Evolutionary conservation across 176 grass and related monocot species (phyloP), one percentile per base, ranked within the genome.

Genomic region (Phoenix dactylifera): DNA sequence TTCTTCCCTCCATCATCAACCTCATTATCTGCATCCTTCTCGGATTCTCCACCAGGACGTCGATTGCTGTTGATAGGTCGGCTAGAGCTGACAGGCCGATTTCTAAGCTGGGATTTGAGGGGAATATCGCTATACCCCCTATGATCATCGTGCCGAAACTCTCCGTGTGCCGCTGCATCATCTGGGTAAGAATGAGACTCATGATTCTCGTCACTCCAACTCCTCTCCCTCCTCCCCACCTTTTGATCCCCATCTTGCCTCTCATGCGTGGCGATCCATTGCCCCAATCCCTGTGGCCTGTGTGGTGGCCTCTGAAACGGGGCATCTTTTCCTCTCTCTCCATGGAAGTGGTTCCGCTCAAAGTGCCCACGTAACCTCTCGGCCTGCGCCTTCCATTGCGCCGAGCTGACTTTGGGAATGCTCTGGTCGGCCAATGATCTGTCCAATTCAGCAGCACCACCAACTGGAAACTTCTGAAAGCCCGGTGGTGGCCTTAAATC

Each of bases 401-500:
- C 19, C 28, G 22, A 60, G 65, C 62, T 20, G 9, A 70, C 35
- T 39, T 65, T 49, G 51, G 20, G 49, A 51, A 14, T 35, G 14
- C 60, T n/a, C n/a, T 15, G 48, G 24, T 6, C 49, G 6, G 12
- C 48, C 3, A 49, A 65, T 65, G 15, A 15, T 1, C 22, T 51
- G 25, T 51, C 48, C 24, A 24, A 22, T 7, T 65, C 63, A 75
- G 7, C 15, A 50, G 54, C 19, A 22, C 15, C 20, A 7, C 15
- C 63, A 9, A n/a, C 55, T 18, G 5, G 53, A 3, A 55, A n/a
- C 50, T 30, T 30, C 5, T 55, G 50, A 50, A 89, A 85, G 1
- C 71, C 77, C 18, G 86, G 86, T 58, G 86, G 81, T 17, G 81
- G 70, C 50, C 49, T 58, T 44, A 60, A 28, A 29, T 39, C 10